Evolutionary conservation across 129 eudicot species (phyloP).

Genomic region (Ambrosia artemisiifolia): DNA sequence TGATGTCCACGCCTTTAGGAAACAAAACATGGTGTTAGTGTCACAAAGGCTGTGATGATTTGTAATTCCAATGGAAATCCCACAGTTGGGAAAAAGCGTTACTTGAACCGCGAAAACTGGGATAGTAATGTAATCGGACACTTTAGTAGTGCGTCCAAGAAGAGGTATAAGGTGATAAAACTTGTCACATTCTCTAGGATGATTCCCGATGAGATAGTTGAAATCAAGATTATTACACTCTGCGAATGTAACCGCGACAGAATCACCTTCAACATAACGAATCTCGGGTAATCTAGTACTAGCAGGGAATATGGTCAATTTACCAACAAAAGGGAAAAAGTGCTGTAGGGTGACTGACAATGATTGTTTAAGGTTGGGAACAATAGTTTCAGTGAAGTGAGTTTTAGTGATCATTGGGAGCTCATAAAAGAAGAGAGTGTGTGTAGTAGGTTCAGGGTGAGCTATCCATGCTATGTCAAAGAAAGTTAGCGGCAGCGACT

Average conservation of each 20-base stretch:
- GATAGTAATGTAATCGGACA: background rate
- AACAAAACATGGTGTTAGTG: background rate
- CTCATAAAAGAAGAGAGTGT: background rate
- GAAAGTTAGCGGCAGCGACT: background rate
- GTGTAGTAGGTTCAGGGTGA: background rate
- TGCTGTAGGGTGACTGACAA: too few relatives aligned
- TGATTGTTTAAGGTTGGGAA: background rate
- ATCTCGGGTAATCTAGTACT: too few relatives aligned
- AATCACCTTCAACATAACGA: too few relatives aligned
- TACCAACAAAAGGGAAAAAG: background rate
- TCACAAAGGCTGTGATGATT: background rate
- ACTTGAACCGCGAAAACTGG: background rate
- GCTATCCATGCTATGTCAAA: background rate
- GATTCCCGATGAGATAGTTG: background rate
- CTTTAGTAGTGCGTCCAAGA: background rate
- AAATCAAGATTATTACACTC: background rate
- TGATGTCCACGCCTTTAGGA: background rate
- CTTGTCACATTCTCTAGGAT: background rate
- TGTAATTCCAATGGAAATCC: background rate
- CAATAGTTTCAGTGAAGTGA: background rate
- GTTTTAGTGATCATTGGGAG: background rate
- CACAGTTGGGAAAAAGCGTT: background rate
- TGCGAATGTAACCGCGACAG: background rate
- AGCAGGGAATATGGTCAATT: background rate
- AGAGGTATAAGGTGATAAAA: background rate